Evolutionary conservation across 1,284 basidiomycete genomes (phyloP).

Genomic region (Marasmius fiardii): DNA sequence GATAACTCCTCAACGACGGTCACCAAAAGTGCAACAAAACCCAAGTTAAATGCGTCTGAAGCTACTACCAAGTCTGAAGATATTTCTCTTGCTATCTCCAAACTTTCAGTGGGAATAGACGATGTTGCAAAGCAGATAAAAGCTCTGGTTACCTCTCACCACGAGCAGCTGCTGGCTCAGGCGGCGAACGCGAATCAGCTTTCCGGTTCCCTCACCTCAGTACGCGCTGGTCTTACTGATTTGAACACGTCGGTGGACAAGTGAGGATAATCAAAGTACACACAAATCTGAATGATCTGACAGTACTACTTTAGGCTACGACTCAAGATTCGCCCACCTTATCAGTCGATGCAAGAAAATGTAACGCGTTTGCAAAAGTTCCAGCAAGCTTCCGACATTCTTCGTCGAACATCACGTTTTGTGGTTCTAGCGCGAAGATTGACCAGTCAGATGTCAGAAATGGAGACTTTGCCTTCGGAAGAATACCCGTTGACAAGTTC

Average conservation of each 20-base stretch:
- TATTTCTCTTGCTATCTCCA: constrained; percentile 81
- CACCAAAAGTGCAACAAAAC: constrained; percentile 19
- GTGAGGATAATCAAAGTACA: constrained; percentile 36
- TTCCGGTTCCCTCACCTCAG: constrained; percentile 58
- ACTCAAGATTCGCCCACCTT: constrained; percentile 80
- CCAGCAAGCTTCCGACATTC: constrained; percentile 79
- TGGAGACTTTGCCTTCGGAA: constrained; percentile 33
- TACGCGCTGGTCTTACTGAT: constrained; percentile 63
- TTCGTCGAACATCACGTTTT: constrained; percentile 80
- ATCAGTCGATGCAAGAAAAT: constrained; percentile 66
- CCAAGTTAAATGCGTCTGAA: constrained; percentile 42
- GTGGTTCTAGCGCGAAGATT: constrained; percentile 77
- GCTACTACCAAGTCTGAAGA: constrained; percentile 70
- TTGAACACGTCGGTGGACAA: constrained; percentile 72
- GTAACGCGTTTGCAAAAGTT: constrained; percentile 74
- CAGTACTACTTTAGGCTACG: constrained; percentile 54
- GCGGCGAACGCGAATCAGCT: constrained; percentile 64
- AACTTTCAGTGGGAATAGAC: constrained; percentile 81
- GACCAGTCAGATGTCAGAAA: constrained; percentile 74
- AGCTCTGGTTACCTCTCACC: constrained; percentile 71
- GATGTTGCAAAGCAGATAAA: constrained; percentile 88
- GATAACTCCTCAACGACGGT: constrained; percentile 24
- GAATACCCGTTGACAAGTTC: constrained; percentile 18
- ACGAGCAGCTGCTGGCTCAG: constrained; percentile 71
- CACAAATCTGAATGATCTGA: constrained; percentile 11